phyloP scores from a whole-genome alignment of 2,329 filamentous ascomycete genomes.

The Calycina herbarum region DNA sequence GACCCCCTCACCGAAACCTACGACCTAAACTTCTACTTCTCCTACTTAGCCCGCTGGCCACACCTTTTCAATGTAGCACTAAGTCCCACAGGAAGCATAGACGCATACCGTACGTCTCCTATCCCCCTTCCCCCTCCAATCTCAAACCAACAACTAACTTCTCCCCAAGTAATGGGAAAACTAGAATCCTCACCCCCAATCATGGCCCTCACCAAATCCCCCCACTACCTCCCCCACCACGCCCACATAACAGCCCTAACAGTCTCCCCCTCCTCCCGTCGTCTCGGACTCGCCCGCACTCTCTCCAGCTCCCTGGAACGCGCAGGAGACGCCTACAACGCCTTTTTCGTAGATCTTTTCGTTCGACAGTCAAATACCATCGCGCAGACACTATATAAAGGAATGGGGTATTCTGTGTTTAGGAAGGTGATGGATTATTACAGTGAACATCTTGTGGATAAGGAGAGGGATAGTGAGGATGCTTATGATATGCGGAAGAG shows the following conservation, averaged over 20 bases:
- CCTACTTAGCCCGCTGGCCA: slow-evolving; percentile 95
- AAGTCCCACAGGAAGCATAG: slow-evolving; percentile 80
- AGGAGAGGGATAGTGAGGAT: slow-evolving; percentile 80
- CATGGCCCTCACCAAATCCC: slow-evolving; percentile 65
- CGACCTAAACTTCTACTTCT: slow-evolving; percentile 90
- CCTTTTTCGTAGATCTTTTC: slow-evolving; percentile 96
- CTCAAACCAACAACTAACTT: slow-evolving; percentile 5
- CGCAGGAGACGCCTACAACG: slow-evolving; percentile 77
- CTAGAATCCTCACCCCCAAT: slow-evolving; percentile 77
- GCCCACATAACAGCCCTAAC: slow-evolving; percentile 96
- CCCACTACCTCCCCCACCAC: slow-evolving; percentile 98
- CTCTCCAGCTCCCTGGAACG: slow-evolving; percentile 79
- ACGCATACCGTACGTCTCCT: slow-evolving; percentile 77
- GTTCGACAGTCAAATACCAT: slow-evolving; percentile 85
- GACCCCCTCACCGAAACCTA: slow-evolving; percentile 98
- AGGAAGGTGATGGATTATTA: slow-evolving; percentile 90
- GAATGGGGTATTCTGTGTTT: slow-evolving; percentile 90
- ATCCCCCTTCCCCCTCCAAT: slow-evolving; percentile 5
- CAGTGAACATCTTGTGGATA: slow-evolving; percentile 73
- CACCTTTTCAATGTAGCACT: slow-evolving; percentile 91
- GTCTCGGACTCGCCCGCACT: slow-evolving; percentile 82
- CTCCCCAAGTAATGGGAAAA: slow-evolving; percentile 83
- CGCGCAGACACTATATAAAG: slow-evolving; percentile 85
- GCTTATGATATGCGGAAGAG: slow-evolving; percentile 97
- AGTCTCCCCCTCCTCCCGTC: slow-evolving; percentile 80